Conservation (phyloP, 345 rosid genomes). For the Citropsis articulata region DNA sequence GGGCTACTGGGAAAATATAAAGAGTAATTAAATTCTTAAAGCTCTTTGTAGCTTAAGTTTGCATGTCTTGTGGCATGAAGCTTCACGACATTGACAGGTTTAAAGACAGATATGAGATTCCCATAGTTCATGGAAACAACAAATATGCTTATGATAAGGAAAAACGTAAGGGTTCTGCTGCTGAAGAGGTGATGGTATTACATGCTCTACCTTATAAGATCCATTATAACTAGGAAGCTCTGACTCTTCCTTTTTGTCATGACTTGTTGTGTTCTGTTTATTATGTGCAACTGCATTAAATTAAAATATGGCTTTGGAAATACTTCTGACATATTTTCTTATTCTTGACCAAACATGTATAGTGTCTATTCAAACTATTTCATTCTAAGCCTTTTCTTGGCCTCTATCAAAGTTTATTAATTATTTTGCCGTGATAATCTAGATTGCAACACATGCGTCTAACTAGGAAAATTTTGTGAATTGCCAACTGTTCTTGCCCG, state of each 20-base stretch:
- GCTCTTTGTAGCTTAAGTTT: constrained; percentile 14
- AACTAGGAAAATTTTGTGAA: too few species aligned
- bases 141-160: constrained; percentile 88
- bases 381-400: background rate
- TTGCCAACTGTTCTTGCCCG: too few species aligned
- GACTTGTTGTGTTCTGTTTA: background rate
- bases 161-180: constrained; percentile 76
- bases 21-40: constrained; percentile 43
- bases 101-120: constrained; percentile 69
- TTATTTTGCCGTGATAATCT: background rate
- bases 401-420: background rate
- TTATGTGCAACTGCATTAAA: background rate
- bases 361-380: too few species aligned
- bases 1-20: constrained; percentile 76
- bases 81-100: constrained; percentile 48
- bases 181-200: constrained; percentile 69
- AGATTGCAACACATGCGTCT: too few species aligned
- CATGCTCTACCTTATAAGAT: background rate
- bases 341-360: too few species aligned
- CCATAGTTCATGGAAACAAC: constrained; percentile 83
- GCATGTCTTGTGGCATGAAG: constrained; percentile 20
- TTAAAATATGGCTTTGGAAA: too few species aligned
- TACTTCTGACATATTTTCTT: too few species aligned
- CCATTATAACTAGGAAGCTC: background rate
- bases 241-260: background rate